Evolutionary conservation across 331 rosid species (phyloP).

Genomic region (Malus hybrid): DNA sequence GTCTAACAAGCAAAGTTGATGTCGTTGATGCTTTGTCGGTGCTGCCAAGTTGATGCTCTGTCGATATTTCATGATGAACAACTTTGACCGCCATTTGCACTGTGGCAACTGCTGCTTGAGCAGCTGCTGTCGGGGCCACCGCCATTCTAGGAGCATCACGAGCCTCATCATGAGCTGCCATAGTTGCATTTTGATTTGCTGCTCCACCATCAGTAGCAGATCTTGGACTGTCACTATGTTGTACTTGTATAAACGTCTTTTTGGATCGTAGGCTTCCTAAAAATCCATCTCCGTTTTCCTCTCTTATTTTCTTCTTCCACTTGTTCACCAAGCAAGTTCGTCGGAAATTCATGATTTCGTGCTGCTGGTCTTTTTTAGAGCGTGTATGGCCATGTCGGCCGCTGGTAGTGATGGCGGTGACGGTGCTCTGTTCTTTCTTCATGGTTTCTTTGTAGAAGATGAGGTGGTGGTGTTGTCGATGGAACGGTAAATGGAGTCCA

Average conservation of each 20-base stretch:
- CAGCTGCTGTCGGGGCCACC: conserved; percentile 19
- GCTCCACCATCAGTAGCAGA: conserved; percentile 9
- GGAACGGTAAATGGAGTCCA: conserved; percentile 81
- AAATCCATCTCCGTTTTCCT: conserved; percentile 52
- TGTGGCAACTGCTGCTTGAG: background rate
- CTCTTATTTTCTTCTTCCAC: conserved; percentile 51
- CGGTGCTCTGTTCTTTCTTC: conserved; percentile 48
- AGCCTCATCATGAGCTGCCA: background rate
- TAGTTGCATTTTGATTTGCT: background rate
- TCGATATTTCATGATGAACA: background rate
- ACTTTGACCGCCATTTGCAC: conserved; percentile 35
- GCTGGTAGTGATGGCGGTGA: background rate
- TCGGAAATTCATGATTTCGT: conserved; percentile 32
- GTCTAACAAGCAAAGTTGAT: too few species aligned
- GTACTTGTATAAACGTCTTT: conserved; percentile 20
- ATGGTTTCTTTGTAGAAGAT: conserved; percentile 45
- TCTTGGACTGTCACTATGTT: conserved; percentile 1
- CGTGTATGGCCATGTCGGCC: background rate
- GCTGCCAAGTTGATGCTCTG: too few species aligned
- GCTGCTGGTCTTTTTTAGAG: conserved; percentile 11
- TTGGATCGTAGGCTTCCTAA: conserved; percentile 31
- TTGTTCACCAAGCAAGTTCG: conserved; percentile 55
- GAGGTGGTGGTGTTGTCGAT: conserved; percentile 46
- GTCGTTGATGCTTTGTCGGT: too few species aligned
- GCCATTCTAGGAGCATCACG: conserved; percentile 33